phyloP scores from a whole-genome alignment of 805 yeast species.

The Wickerhamiella siamensis region DNA sequence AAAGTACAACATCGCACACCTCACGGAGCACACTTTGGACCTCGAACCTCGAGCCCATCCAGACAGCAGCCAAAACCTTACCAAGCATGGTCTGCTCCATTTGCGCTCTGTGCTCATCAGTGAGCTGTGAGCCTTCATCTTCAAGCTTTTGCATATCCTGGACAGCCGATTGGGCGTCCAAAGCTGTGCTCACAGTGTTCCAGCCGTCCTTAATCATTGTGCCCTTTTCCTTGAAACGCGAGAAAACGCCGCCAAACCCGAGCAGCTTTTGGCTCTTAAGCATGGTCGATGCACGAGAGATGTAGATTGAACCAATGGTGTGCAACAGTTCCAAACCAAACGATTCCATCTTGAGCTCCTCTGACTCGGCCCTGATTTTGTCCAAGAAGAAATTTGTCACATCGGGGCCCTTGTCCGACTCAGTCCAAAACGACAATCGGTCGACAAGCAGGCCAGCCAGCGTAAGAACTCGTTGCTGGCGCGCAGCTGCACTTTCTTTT shows the following conservation, averaged over 20 bases:
- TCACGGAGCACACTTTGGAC: slow-evolving; percentile 65
- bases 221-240: slow-evolving; percentile 73
- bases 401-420: slow-evolving; percentile 46
- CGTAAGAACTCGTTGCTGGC: slow-evolving; percentile 31
- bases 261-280: slow-evolving; percentile 64
- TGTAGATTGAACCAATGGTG: slow-evolving; percentile 69
- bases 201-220: slow-evolving; percentile 70
- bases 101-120: slow-evolving; percentile 53
- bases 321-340: slow-evolving; percentile 78
- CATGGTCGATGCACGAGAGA: slow-evolving; percentile 57
- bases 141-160: slow-evolving; percentile 63
- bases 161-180: slow-evolving; percentile 74
- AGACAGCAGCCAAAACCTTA: slow-evolving; percentile 80
- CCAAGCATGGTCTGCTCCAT: slow-evolving; percentile 75
- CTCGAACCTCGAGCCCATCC: slow-evolving; percentile 89
- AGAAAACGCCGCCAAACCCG: slow-evolving; percentile 75
- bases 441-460: slow-evolving; percentile 63
- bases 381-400: slow-evolving; percentile 48
- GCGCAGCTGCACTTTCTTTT: slow-evolving; percentile 28
- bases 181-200: slow-evolving; percentile 64
- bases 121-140: slow-evolving; percentile 40
- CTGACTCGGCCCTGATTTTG: slow-evolving; percentile 69
- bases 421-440: slow-evolving; percentile 52
- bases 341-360: slow-evolving; percentile 82
- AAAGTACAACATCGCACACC: slow-evolving; percentile 63